Base-by-base conservation (phyloP, 805 yeast species). In the Candida nanaspora region DNA sequence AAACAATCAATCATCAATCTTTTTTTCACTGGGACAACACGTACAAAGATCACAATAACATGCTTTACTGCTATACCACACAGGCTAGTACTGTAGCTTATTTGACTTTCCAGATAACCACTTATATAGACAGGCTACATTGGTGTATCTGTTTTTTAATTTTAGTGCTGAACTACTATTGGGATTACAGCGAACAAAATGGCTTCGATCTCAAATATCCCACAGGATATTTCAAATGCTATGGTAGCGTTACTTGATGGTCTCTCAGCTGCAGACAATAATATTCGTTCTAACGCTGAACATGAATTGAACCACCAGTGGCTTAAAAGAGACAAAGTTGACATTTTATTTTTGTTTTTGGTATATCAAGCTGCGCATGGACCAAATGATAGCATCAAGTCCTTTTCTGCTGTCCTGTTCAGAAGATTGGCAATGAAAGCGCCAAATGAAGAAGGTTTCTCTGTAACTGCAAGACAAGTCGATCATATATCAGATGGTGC, bases 391-490 rank as follows among this genome's bases (percentile, higher is more conserved):
- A 68, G 74, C n/a, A 61, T 74, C 6, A 68, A 76, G 43, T 77
- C 91, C 0, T 80, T 88, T 53, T 71, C 93, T 14, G 95, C 97
- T 2, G 96, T 93, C 23, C 64, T 93, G 43, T 86, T 93, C 60
- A 75, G 98, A 59, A 78, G 96, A 55, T 74, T 87, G 48, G 88
- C 96, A 7, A 74, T 82, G 43, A 80, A 80, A 53, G 75, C 87
- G 4, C 95, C 96, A 6, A 79, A 80, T 46, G 74, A 72, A 28
- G 69, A 74, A 46, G 74, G 71, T 30, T 62, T 70, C 38, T 71
- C 77, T 21, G 81, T 84, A 35, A 76, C 86, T 19, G 86, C 86
- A 35, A 76, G 95, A 55, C 82, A 89, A 37, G 72, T 88, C 39
- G 95, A 91, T 26, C 75, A 74, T 35, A 66, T 88, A 21, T 68